Evolutionary conservation across 2,329 filamentous ascomycete genomes (phyloP).

Genomic region (Coniella vitis): DNA sequence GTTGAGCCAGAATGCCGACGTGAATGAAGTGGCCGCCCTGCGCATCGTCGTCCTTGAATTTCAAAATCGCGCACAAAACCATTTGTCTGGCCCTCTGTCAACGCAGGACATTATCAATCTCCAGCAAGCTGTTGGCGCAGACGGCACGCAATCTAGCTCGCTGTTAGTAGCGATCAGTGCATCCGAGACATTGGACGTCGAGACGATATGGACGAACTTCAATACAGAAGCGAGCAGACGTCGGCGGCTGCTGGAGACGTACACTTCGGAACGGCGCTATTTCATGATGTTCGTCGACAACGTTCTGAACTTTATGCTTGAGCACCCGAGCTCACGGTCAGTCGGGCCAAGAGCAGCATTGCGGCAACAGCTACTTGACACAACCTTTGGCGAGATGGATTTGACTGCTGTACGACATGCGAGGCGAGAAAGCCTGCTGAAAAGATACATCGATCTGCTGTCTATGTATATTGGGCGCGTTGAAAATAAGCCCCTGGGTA

Average conservation of each 20-base stretch:
- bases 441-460: constrained; percentile 42
- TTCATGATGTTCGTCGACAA: constrained; percentile 59
- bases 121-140: constrained; percentile 63
- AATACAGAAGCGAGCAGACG: constrained; percentile 56
- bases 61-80: constrained; percentile 68
- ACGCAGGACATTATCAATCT: constrained; percentile 72
- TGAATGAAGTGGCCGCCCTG: constrained; percentile 78
- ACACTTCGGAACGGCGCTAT: constrained; percentile 64
- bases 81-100: constrained; percentile 65
- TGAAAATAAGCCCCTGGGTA: constrained; percentile 38
- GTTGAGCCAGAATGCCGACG: constrained; percentile 69
- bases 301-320: constrained; percentile 43
- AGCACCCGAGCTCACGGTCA: constrained; percentile 21
- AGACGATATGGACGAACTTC: constrained; percentile 52
- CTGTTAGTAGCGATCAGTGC: constrained; percentile 48
- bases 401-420: constrained; percentile 6
- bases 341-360: constrained; percentile 11
- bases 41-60: constrained; percentile 76
- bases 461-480: constrained; percentile 42
- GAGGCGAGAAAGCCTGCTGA: constrained; percentile 33
- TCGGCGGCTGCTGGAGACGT: constrained; percentile 62
- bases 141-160: constrained; percentile 51
- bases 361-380: constrained; percentile 17
- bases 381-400: constrained; percentile 16
- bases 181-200: constrained; percentile 41